Evolutionary conservation across 192 early-diverging fungal species (phyloP).

Genomic region (Umbelopsis vinacea): DNA sequence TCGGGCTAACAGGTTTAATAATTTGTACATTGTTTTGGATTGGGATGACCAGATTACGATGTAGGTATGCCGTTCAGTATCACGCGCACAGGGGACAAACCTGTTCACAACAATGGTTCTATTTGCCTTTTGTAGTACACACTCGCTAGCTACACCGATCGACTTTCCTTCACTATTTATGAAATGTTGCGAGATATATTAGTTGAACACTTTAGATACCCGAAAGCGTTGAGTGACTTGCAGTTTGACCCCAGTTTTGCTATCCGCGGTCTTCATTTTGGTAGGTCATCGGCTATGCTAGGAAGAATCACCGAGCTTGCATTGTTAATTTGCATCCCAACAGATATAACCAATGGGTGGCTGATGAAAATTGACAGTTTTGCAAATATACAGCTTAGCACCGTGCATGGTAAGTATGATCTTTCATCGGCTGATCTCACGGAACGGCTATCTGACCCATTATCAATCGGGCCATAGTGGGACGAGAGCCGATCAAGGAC

Average conservation of each 20-base stretch:
- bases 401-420: conserved; percentile 33
- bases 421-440: background rate
- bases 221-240: conserved; percentile 41
- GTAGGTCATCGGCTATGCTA: conserved; percentile 19
- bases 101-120: background rate
- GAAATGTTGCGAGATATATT: conserved; percentile 60
- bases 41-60: conserved; percentile 52
- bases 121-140: conserved; percentile 50
- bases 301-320: background rate
- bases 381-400: conserved; percentile 65
- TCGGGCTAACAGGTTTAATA: no score
- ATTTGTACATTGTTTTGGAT: no score
- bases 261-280: conserved; percentile 64
- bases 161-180: conserved; percentile 60
- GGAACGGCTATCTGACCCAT: background rate
- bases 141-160: conserved; percentile 61
- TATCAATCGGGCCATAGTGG: conserved; percentile 43
- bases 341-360: conserved; percentile 58
- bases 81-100: background rate
- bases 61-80: conserved; percentile 4
- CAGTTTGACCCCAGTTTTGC: conserved; percentile 62
- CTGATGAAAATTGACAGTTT: conserved; percentile 67
- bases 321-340: background rate
- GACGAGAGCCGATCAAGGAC: conserved; percentile 57
- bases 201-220: conserved; percentile 58